A percentile compares a stretch with the other conserved stretches of the same genome.
Conservation (phyloP, 2,329 filamentous ascomycete species). For the Thermochaetoides dissita region DNA sequence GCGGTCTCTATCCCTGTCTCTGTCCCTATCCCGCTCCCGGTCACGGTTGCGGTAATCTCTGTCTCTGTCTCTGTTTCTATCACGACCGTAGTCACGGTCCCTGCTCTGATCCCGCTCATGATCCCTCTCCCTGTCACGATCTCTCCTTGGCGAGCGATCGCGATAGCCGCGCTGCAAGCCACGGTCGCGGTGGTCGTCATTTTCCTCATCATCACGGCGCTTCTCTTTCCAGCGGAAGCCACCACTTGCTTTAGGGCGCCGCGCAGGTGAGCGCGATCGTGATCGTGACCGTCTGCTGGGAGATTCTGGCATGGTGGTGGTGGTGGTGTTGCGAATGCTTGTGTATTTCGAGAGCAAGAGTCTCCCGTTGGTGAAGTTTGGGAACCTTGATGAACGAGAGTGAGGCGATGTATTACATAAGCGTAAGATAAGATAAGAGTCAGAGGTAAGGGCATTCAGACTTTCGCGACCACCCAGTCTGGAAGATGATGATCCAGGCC, state of each 20-base stretch:
- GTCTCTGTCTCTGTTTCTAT: constrained; percentile 20
- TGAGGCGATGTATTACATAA: too few relatives aligned
- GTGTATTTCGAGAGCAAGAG: not conserved
- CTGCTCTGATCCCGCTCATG: constrained; percentile 18
- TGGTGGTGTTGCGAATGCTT: not conserved
- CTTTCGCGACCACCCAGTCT: too few relatives aligned
- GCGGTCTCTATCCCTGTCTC: constrained; percentile 17
- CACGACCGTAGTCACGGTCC: constrained; percentile 3
- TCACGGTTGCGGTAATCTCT: constrained; percentile 22
- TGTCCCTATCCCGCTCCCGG: constrained; percentile 18
- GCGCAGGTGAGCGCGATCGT: constrained; percentile 14
- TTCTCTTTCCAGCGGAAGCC: constrained; percentile 21
- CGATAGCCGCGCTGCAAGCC: constrained; percentile 18
- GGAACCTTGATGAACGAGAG: too few relatives aligned
- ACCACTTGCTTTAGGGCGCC: constrained; percentile 9
- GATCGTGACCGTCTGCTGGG: constrained; percentile 13
- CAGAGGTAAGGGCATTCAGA: too few relatives aligned
- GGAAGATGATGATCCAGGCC: too few relatives aligned
- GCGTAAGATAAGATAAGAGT: too few relatives aligned
- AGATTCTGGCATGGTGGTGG: constrained; percentile 13
- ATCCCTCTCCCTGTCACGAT: constrained; percentile 11
- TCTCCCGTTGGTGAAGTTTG: not conserved
- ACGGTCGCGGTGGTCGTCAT: constrained; percentile 9
- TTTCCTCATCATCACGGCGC: constrained; percentile 11
- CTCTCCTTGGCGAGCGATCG: constrained; percentile 15